A percentile compares a stretch with the other conserved stretches of the same genome.
phyloP scores from a whole-genome alignment of 2,329 filamentous ascomycete species.

The Lachnellula occidentalis region DNA sequence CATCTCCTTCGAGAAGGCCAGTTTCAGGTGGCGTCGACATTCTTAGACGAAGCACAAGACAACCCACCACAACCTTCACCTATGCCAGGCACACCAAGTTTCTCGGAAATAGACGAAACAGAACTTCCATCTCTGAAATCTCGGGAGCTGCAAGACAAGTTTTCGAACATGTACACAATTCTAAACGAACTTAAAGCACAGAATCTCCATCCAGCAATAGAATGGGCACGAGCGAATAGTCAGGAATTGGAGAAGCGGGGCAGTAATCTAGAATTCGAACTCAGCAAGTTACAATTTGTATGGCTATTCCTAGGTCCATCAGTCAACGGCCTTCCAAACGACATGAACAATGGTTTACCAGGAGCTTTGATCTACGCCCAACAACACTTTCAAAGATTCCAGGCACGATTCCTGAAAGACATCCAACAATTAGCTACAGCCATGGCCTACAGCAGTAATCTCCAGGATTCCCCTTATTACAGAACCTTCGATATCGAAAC shows the following conservation, averaged over 20 bases:
- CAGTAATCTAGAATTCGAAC: slow-evolving; percentile 92
- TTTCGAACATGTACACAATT: slow-evolving; percentile 86
- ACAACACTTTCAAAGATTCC: slow-evolving; percentile 68
- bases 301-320: slow-evolving; percentile 70
- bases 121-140: slow-evolving; percentile 56
- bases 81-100: slow-evolving; percentile 30
- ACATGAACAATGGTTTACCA: slow-evolving; percentile 48
- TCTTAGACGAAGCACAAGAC: slow-evolving; percentile 65
- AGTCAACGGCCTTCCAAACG: slow-evolving; percentile 50
- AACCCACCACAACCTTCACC: slow-evolving; percentile 36
- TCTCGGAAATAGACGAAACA: slow-evolving; percentile 26
- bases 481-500: slow-evolving; percentile 67
- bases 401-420: slow-evolving; percentile 68
- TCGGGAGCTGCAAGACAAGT: slow-evolving; percentile 68
- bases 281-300: slow-evolving; percentile 83
- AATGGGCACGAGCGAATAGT: slow-evolving; percentile 74
- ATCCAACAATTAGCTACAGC: slow-evolving; percentile 77
- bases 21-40: slow-evolving; percentile 80
- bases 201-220: slow-evolving; percentile 77
- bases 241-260: slow-evolving; percentile 69
- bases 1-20: slow-evolving; percentile 92
- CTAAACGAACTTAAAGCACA: slow-evolving; percentile 68
- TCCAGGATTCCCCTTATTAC: slow-evolving; percentile 72
- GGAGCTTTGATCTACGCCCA: slow-evolving; percentile 73
- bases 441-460: slow-evolving; percentile 72